A percentile compares a stretch with the other conserved stretches of the same genome.
phyloP scores from a whole-genome alignment of 805 yeast genomes.

The Saccharomycopsis fermentans region DNA sequence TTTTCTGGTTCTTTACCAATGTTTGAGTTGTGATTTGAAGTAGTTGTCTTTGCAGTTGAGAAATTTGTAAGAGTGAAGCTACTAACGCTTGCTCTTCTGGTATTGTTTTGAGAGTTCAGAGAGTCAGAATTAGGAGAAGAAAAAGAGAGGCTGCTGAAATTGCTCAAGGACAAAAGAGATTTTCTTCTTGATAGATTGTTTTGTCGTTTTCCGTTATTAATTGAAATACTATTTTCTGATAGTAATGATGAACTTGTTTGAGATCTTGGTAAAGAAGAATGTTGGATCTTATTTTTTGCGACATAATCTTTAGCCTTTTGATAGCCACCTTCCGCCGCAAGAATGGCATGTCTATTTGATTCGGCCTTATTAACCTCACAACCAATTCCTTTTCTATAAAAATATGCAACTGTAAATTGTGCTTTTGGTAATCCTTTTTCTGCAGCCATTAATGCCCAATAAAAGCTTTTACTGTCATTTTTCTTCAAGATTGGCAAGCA shows the following conservation, averaged over 20 bases:
- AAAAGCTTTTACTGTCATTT: slow-evolving; percentile 68
- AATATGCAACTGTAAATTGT: slow-evolving; percentile 73
- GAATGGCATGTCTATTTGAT: slow-evolving; percentile 64
- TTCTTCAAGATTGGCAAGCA: slow-evolving; percentile 43
- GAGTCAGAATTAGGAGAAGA: neutral
- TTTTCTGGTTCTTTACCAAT: no score
- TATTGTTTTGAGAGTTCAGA: neutral
- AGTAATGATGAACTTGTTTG: neutral
- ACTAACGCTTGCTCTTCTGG: neutral
- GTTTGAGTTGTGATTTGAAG: neutral
- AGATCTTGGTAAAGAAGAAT: neutral
- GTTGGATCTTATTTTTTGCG: neutral
- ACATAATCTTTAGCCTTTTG: slow-evolving; percentile 31
- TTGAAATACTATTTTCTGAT: neutral
- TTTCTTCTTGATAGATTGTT: neutral
- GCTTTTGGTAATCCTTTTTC: slow-evolving; percentile 68
- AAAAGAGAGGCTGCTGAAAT: neutral
- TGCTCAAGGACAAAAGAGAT: slow-evolving; percentile 2
- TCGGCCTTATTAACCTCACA: slow-evolving; percentile 45
- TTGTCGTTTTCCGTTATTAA: neutral
- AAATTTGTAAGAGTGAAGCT: neutral
- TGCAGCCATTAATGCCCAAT: slow-evolving; percentile 90
- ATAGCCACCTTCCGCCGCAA: slow-evolving; percentile 56
- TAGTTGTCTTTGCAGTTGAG: neutral
- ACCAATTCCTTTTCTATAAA: slow-evolving; percentile 81